These are phyloP conservation scores for Ophiocytium majus DNA, from an alignment of 352 stramenopile species.

Conservation along the genomic window DNA sequence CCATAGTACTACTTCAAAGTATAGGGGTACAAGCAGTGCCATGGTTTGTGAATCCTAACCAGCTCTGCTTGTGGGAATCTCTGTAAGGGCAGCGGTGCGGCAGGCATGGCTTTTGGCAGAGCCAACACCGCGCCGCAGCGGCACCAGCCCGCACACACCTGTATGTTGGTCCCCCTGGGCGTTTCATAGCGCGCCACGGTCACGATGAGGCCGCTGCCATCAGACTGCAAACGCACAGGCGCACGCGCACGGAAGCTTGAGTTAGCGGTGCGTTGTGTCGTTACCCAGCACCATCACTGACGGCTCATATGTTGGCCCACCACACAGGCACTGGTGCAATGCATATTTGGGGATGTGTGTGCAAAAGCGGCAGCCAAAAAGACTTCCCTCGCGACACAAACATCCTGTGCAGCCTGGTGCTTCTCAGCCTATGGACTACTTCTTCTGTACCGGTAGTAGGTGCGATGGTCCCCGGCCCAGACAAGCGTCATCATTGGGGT, in stretches of 20 bases:
- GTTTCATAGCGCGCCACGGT: conserved; percentile 58
- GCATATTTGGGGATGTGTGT: too few relatives aligned
- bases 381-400: too few relatives aligned
- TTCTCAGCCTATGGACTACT: too few relatives aligned
- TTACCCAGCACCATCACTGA: too few relatives aligned
- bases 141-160: conserved; percentile 16
- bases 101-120: neutral
- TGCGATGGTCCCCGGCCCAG: too few relatives aligned
- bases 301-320: too few relatives aligned
- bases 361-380: too few relatives aligned
- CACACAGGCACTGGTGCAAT: too few relatives aligned
- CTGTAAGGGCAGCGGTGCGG: neutral
- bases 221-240: conserved; percentile 8
- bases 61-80: neutral
- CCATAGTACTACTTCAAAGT: neutral
- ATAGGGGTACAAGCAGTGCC: neutral
- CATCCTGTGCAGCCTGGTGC: too few relatives aligned
- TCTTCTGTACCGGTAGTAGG: too few relatives aligned
- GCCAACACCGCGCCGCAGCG: neutral
- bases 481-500: too few relatives aligned
- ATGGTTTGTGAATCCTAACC: neutral
- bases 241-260: neutral
- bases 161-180: conserved; percentile 56
- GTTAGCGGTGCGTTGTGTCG: too few relatives aligned
- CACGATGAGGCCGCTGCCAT: conserved; percentile 56